Base-by-base conservation (phyloP, 306 rosid genomes). In the Medicago lupulina region DNA sequence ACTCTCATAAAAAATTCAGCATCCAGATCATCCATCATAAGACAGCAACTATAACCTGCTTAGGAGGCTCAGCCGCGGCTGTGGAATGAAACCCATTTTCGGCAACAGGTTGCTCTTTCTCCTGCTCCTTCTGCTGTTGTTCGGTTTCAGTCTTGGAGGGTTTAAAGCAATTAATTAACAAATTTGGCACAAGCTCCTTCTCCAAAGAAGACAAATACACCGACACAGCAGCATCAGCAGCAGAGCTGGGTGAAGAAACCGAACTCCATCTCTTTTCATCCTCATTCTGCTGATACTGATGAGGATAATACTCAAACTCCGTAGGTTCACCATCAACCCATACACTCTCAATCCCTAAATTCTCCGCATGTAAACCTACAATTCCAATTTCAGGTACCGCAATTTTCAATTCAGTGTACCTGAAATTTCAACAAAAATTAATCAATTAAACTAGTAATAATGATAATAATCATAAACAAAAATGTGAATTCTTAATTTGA, bases 351-450 rank as follows among this genome's bases (percentile, higher is more conserved):
- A 95, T 92, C 79, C 87, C 93, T 77, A 95, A 76, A 83, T 95
- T 92, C 87, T 95, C 99, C 4, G 97, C 99, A 81, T 95, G 97
- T 70, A 95, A 58, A 31, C 97, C 97, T 15, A 92, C 93, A 79
- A 95, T 86, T 54, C 99, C 99, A 65, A 90, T 95, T 55, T 95
- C 97, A 40, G 97, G 97, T 12, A 95, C 99, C 31, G 84, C 84
- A 71, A 95, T 88, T 82, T 92, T 92, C 89, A 92, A 78, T 88
- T 90, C 99, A 43, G 97, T 86, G 61, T 88, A 91, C 83, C 99
- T 90, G 80, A 79, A 71, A 59, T 21, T 17, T 11, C 14, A 38
- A 67, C 43, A 15, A 59, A 61, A 43, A 46, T 5, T 36, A 68
- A 58, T 36, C 2, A 66, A 44, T 41, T 66, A 41, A 65, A 16